phyloP scores from a whole-genome alignment of 2,329 filamentous ascomycete genomes.

The Clonostachys rosea region DNA sequence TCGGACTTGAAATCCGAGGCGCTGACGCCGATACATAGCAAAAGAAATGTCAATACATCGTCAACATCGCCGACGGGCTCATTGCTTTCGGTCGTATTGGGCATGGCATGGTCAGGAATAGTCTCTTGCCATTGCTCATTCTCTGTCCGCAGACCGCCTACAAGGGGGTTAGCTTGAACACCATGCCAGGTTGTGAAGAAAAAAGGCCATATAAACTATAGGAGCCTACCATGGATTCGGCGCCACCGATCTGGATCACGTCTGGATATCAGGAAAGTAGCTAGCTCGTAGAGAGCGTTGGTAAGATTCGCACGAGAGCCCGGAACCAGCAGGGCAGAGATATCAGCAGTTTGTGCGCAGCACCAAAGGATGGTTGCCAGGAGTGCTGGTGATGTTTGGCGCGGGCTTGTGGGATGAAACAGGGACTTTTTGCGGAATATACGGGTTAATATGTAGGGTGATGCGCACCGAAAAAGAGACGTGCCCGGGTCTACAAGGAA shows the following conservation, averaged over 20 bases:
- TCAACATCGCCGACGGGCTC: constrained; percentile 28
- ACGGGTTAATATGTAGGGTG: constrained; percentile 40
- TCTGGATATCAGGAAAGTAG: constrained; percentile 23
- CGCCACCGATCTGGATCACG: constrained; percentile 29
- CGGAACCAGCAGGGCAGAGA: constrained; percentile 31
- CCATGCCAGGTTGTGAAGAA: background rate
- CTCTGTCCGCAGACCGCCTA: constrained; percentile 24
- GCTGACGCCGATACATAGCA: constrained; percentile 39
- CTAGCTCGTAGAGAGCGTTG: constrained; percentile 28
- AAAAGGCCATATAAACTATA: background rate
- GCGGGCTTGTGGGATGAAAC: constrained; percentile 28
- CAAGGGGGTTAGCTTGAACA: background rate
- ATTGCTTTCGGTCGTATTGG: constrained; percentile 21
- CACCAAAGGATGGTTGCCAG: constrained; percentile 42
- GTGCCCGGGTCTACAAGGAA: constrained; percentile 39
- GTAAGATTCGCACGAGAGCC: constrained; percentile 31
- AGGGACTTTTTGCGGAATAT: constrained; percentile 39
- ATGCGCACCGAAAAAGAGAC: constrained; percentile 35
- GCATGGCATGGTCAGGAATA: constrained; percentile 15
- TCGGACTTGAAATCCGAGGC: constrained; percentile 43
- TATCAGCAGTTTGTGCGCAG: constrained; percentile 39
- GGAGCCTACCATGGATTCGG: constrained; percentile 20
- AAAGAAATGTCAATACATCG: constrained; percentile 37
- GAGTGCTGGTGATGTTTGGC: constrained; percentile 35
- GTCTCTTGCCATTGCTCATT: constrained; percentile 16